Base-by-base conservation (phyloP, 371 early-diverging fungal species). In the Actinomortierella wolfii region DNA sequence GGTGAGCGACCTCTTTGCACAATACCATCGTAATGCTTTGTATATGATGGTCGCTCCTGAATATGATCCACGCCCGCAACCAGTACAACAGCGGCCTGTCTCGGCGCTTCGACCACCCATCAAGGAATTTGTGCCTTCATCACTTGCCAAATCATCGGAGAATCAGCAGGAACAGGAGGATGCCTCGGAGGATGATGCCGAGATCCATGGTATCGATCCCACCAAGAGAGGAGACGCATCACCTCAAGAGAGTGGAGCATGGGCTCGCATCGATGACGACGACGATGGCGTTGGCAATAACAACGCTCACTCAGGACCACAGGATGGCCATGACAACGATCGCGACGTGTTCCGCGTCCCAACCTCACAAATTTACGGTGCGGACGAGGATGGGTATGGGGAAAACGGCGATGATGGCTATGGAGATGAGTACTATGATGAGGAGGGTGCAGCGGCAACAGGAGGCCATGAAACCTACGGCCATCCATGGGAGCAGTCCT, bases 311-410 rank as follows among this genome's bases (percentile, higher is more conserved):
- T 44, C n/a, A 24, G 47, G 82, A 78, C 51, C 80, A 82, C 53
- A 79, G 67, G 51, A 80, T 60, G 43, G 64, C 62, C 76, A 77
- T 78, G 52, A 79, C 79, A 15, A 78, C 50, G 6, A 80, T 79
- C 82, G 79, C 79, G 42, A 79, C 78, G 34, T 78, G 74, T 18
- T 47, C 8, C 11, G 47, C 11, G 18, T 47, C 3, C 47, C 47
- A 3, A 47, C 47, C 8, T 20, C 24, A 9, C 21, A 47, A 11
- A 24, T 21, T 21, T 18, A 47, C 2, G 47, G 21, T 3, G 47
- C 15, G 21, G 20, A 24, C 8, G 18, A 21, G 2, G 23, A 14
- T 15, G 15, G 24, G 3, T 34, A 34, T 34, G 34, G 34, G 20
- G 47, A 47, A 11, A 11, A 47, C 24, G 47, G 21, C 1, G 47